Conservation (phyloP, 805 yeast species). For the Teunomyces lycoperdinae region DNA sequence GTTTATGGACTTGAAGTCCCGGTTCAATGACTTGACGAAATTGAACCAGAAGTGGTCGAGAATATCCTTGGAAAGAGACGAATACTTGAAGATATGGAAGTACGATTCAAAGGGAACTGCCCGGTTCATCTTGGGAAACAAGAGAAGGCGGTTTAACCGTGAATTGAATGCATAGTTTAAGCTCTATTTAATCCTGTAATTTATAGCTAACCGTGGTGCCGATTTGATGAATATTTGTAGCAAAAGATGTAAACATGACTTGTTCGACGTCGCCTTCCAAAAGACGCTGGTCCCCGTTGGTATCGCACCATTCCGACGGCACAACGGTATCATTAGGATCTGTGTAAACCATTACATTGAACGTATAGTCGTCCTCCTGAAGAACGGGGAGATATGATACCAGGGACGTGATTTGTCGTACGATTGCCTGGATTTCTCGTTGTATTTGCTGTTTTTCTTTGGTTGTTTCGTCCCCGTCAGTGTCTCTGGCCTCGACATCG, state of each 20-base stretch:
- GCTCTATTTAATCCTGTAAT: constrained; percentile 16
- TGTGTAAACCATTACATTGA: constrained; percentile 81
- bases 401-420: constrained; percentile 86
- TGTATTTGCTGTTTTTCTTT: constrained; percentile 53
- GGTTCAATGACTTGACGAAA: constrained; percentile 38
- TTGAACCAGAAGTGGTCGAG: constrained; percentile 25
- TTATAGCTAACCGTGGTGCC: constrained; percentile 70
- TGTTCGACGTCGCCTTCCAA: constrained; percentile 54
- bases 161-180: constrained; percentile 1
- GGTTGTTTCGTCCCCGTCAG: constrained; percentile 12
- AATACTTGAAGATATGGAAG: constrained; percentile 46
- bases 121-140: constrained; percentile 53
- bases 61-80: constrained; percentile 39
- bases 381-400: constrained; percentile 81
- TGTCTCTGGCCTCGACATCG: constrained; percentile 45
- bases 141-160: constrained; percentile 41
- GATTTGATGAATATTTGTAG: constrained; percentile 65
- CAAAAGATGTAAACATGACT: constrained; percentile 67
- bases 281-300: constrained; percentile 53
- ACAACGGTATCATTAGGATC: constrained; percentile 51
- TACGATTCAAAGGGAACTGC: constrained; percentile 40
- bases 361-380: constrained; percentile 59
- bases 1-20: constrained; percentile 43
- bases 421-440: constrained; percentile 76
- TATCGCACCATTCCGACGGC: constrained; percentile 84